A percentile compares a stretch with the other conserved stretches of the same genome.
These are phyloP conservation scores for Zygotorulaspora florentina DNA, from an alignment of 805 yeast genomes.

Conservation along the genomic window DNA sequence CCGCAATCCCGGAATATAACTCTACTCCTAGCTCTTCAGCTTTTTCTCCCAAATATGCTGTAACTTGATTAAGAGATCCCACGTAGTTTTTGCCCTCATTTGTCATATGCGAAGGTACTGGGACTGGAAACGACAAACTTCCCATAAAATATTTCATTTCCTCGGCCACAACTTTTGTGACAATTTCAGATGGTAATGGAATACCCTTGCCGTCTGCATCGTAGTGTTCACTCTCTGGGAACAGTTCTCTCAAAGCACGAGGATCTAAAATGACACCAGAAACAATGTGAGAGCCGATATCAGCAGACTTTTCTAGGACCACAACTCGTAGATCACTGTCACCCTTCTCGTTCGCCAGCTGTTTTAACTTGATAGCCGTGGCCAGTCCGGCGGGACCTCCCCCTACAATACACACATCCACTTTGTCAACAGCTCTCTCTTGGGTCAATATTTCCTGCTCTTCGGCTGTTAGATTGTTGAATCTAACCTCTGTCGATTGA, in stretches of 20 bases:
- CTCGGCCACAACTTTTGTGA: constrained; percentile 72
- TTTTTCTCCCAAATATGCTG: constrained; percentile 73
- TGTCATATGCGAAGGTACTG: constrained; percentile 89
- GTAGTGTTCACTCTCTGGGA: constrained; percentile 59
- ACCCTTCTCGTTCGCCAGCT: constrained; percentile 64
- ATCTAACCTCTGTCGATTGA: constrained; percentile 10
- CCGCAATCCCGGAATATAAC: constrained; percentile 85
- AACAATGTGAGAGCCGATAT: constrained; percentile 86
- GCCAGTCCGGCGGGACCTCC: constrained; percentile 98
- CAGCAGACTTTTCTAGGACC: constrained; percentile 87
- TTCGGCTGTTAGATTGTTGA: constrained; percentile 38
- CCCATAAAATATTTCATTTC: constrained; percentile 66
- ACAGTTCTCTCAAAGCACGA: constrained; percentile 75
- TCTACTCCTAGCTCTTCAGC: constrained; percentile 96
- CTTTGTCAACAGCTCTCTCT: constrained; percentile 77
- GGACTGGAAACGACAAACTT: constrained; percentile 62
- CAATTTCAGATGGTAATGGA: constrained; percentile 73
- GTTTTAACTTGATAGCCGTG: constrained; percentile 86
- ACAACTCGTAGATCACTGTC: constrained; percentile 74
- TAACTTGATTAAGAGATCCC: constrained; percentile 77
- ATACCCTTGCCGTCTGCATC: constrained; percentile 52
- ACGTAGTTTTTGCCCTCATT: constrained; percentile 81
- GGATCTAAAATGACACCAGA: constrained; percentile 97
- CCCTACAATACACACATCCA: constrained; percentile 93
- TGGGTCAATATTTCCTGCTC: constrained; percentile 46